phyloP scores from a whole-genome alignment of 2,329 filamentous ascomycete species.

The Geosmithia putterillii region DNA sequence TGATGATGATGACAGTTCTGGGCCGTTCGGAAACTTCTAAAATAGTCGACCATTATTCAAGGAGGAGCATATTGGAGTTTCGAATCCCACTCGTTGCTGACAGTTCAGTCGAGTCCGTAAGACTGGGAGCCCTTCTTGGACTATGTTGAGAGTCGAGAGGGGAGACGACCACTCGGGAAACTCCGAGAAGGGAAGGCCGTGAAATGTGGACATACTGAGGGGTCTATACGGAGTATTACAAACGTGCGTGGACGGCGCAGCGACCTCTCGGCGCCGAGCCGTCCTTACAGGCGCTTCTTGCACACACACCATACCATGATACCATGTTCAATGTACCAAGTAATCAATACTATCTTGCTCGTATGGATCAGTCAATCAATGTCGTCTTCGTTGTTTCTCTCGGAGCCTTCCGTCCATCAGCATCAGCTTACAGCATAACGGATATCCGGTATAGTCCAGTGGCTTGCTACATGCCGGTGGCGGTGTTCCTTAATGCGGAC shows the following conservation, averaged over 20 bases:
- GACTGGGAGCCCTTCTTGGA: neutral
- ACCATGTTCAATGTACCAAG: too few species aligned
- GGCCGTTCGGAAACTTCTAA: neutral
- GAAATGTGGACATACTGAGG: too few species aligned
- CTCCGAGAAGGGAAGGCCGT: neutral
- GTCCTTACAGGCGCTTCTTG: too few species aligned
- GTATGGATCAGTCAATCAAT: neutral
- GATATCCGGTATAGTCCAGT: neutral
- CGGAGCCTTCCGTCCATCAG: too few species aligned
- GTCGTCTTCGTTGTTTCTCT: neutral
- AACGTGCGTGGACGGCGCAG: too few species aligned
- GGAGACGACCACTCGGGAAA: neutral
- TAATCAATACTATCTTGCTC: neutral
- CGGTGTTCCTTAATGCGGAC: neutral
- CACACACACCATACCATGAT: too few species aligned
- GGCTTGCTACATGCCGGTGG: neutral
- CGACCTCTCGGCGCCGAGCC: too few species aligned
- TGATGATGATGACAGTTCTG: neutral
- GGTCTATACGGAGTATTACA: too few species aligned
- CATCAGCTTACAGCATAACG: neutral
- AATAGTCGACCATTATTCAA: neutral
- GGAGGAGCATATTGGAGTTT: neutral
- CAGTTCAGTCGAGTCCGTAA: neutral
- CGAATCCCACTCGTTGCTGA: neutral
- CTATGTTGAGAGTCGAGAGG: neutral